Evolutionary conservation across 805 yeast genomes (phyloP), one percentile per base, ranked within the genome.

Genomic region (Kluyveromyces siamensis): DNA sequence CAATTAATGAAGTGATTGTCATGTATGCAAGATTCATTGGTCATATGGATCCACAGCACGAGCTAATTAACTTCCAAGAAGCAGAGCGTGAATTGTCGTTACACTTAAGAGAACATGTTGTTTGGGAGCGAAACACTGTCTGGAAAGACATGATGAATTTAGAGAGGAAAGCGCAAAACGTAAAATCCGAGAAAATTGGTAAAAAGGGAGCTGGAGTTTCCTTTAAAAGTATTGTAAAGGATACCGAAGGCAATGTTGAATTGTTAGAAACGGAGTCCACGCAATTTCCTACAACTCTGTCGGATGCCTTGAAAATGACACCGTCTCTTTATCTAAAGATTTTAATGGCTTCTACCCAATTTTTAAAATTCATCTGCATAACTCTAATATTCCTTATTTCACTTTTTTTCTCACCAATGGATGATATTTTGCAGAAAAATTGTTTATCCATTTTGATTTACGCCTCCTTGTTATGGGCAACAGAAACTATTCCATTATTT

Each of bases 61-160:
- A 50, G n/a, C 44, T 50, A 8, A 41, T 48, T 8, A 45, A 69
- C 39, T 47, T 63, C 14, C 67, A 60, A 4, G 61, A 58, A 41
- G 85, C 90, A 0, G 70, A 69, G 47, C 58, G 62, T 39, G 79
- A 74, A 65, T 66, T 81, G 40, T 68, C 74, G 47, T 60, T 77
- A 50, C 76, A 79, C 69, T 68, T 91, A 54, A 75, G 97, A 54
- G 99, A 91, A 59, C 95, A 91, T 65, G 86, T 91, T 36, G 96
- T 90, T 17, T 91, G 96, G 95, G 98, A 91, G 68, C 77, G 99
- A 65, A 89, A 89, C 64, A 91, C 97, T 0, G 97, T 91, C 27
- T 91, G 99, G 99, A 83, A 93, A 62, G 97, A 91, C 66, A 83
- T 91, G 84, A 84, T 91, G 62, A 91, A 93, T 19, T 68, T 90